phyloP scores from a whole-genome alignment of 176 grass and related monocot genomes.

The Puccinellia tenuiflora region DNA sequence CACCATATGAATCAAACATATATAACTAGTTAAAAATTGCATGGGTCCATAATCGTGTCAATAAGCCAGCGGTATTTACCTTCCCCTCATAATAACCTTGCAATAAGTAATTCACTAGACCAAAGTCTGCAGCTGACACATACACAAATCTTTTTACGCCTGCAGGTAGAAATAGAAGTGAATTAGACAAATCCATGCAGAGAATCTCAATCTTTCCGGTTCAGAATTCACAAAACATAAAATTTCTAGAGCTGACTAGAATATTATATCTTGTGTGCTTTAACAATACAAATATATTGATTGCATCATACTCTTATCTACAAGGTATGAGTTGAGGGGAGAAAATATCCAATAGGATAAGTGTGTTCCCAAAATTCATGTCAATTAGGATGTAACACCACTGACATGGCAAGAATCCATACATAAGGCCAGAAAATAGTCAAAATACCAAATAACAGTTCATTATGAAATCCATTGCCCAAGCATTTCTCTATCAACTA shows the following conservation, averaged over 20 bases:
- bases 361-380: not conserved
- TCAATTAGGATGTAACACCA: not conserved
- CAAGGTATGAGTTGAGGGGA: not conserved
- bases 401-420: not conserved
- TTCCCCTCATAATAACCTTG: conserved; percentile 93
- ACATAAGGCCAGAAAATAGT: not conserved
- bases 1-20: not conserved
- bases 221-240: not conserved
- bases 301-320: conserved; percentile 15
- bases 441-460: not conserved
- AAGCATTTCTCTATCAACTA: not conserved
- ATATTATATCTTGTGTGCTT: not conserved
- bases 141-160: conserved; percentile 94
- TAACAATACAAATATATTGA: not conserved
- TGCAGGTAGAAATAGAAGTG: conserved; percentile 28
- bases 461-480: not conserved
- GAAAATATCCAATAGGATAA: not conserved
- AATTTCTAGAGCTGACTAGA: not conserved
- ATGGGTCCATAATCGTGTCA: not conserved
- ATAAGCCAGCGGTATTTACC: conserved; percentile 32
- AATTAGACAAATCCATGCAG: not conserved
- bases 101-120: conserved; percentile 69
- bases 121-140: conserved; percentile 91
- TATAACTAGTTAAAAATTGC: not conserved
- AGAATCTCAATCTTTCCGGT: not conserved